Conservation (phyloP, 306 rosid genomes). For the Sechiopsis laciniata region DNA sequence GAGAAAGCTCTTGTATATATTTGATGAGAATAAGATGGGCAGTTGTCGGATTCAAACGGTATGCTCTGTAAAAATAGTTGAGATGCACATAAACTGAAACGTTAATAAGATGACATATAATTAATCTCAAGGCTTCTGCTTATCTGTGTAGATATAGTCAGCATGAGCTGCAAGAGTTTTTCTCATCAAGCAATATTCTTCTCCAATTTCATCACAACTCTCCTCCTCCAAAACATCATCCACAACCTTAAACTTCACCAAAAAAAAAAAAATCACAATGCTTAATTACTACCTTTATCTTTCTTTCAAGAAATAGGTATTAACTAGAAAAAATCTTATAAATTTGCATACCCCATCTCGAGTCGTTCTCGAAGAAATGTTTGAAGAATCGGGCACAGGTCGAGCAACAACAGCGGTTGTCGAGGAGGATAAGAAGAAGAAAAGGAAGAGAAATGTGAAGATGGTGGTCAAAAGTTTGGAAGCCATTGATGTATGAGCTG, state of each 20-base stretch:
- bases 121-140: slow-evolving; percentile 43
- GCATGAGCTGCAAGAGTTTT: slow-evolving; percentile 79
- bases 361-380: neutral
- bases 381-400: neutral
- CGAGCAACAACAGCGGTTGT: neutral
- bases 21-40: neutral
- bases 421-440: neutral
- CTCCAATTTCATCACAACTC: slow-evolving; percentile 53
- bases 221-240: slow-evolving; percentile 44
- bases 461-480: slow-evolving; percentile 1
- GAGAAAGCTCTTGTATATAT: neutral
- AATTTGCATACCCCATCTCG: slow-evolving; percentile 5
- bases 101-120: neutral
- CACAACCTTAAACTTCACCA: slow-evolving; percentile 33
- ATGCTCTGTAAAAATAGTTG: too few relatives aligned
- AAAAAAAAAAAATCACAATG: neutral
- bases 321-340: neutral
- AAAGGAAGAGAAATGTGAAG: neutral
- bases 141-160: slow-evolving; percentile 80
- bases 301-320: neutral
- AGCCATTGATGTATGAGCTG: slow-evolving; percentile 11
- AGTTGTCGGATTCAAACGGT: too few relatives aligned
- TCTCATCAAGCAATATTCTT: slow-evolving; percentile 78
- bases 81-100: too few relatives aligned
- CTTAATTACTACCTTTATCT: neutral